Percentiles rank a stretch among this genome's conserved stretches.
phyloP scores from a whole-genome alignment of 2,329 filamentous ascomycete species.

The Arthrobotrys iridis region DNA sequence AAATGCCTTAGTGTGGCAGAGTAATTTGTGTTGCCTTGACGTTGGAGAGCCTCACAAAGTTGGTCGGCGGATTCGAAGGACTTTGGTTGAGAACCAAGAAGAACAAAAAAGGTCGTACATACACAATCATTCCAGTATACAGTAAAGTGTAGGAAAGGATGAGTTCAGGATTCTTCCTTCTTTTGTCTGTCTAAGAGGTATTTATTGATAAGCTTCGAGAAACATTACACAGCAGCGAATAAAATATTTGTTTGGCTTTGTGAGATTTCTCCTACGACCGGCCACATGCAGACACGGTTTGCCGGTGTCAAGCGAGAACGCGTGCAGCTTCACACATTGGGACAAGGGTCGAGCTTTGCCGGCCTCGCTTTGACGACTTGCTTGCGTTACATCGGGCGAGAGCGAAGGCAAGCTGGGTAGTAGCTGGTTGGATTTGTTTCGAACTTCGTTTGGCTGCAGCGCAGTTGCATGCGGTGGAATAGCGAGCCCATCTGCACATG shows the following conservation, averaged over 20 bases:
- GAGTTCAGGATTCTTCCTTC: not conserved
- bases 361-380: conserved; percentile 17
- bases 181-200: not conserved
- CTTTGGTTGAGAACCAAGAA: conserved; percentile 6
- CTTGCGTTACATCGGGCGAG: conserved; percentile 46
- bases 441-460: conserved; percentile 18
- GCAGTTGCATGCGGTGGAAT: conserved; percentile 28
- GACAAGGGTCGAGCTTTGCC: conserved; percentile 35
- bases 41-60: conserved; percentile 15
- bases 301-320: conserved; percentile 21
- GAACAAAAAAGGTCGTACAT: not conserved
- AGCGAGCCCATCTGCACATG: conserved; percentile 5
- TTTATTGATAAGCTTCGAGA: conserved; percentile 20
- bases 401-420: conserved; percentile 19
- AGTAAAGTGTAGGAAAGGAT: not conserved
- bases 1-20: not conserved
- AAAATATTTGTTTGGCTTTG: not conserved
- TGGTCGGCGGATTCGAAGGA: not conserved
- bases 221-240: conserved; percentile 4
- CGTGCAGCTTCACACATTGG: conserved; percentile 19
- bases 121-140: not conserved
- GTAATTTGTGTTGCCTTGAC: conserved; percentile 41
- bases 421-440: conserved; percentile 21
- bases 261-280: not conserved
- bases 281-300: conserved; percentile 12